These are phyloP conservation scores for Schizosaccharomyces japonicus DNA, from an alignment of 805 yeast species.

Conservation along the genomic window DNA sequence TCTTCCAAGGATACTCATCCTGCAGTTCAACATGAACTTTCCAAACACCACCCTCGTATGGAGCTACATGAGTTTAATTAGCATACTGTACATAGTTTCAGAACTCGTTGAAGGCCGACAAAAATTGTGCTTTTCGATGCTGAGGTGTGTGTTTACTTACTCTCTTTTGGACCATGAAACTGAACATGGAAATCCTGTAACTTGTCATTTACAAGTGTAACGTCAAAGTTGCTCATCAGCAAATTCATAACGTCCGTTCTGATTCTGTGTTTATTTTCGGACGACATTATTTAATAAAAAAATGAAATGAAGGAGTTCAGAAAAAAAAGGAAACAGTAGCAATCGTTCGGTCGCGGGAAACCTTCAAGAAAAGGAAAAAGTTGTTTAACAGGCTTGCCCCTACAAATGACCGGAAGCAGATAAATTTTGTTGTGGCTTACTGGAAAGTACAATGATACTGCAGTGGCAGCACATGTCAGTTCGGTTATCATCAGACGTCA, in stretches of 20 bases:
- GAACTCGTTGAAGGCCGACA: not conserved
- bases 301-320: not conserved
- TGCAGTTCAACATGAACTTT: constrained; percentile 79
- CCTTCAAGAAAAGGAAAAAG: no score
- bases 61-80: constrained; percentile 22
- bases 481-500: no score
- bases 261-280: constrained; percentile 53
- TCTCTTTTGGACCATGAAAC: constrained; percentile 63
- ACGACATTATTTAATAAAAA: not conserved
- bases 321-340: not conserved
- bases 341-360: no score
- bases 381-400: no score
- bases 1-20: constrained; percentile 81
- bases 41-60: constrained; percentile 81
- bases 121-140: not conserved
- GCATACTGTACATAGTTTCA: not conserved
- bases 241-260: constrained; percentile 92
- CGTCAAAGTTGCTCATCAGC: constrained; percentile 81
- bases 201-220: constrained; percentile 53
- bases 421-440: no score
- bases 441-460: no score
- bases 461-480: no score
- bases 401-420: no score
- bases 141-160: constrained; percentile 15
- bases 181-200: constrained; percentile 71